Conservation (phyloP, 441 rosid species). For the Croton laevigatus region DNA sequence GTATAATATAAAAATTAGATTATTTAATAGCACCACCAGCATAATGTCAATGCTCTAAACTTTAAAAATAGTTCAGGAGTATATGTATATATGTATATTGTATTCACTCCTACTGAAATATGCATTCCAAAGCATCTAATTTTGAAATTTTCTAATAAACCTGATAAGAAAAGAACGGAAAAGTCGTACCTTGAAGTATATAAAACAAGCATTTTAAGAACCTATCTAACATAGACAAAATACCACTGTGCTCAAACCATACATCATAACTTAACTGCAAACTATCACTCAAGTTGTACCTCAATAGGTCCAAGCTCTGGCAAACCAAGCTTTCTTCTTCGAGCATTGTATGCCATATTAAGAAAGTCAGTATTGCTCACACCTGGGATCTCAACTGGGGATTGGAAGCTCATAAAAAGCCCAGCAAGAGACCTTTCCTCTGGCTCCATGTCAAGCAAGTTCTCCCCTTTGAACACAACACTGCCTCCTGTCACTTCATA, state of each 20-base stretch:
- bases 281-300: slow-evolving; percentile 34
- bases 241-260: not conserved
- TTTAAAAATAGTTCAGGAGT: too few relatives aligned
- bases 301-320: slow-evolving; percentile 89
- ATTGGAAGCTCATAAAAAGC: slow-evolving; percentile 94
- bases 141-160: not conserved
- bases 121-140: not conserved
- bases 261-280: not conserved
- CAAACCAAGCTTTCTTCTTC: slow-evolving; percentile 63
- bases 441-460: slow-evolving; percentile 88
- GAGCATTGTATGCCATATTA: slow-evolving; percentile 92
- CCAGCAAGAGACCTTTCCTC: slow-evolving; percentile 97
- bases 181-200: not conserved
- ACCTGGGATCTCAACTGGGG: slow-evolving; percentile 95
- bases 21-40: not conserved
- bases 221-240: not conserved
- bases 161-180: not conserved
- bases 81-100: too few relatives aligned
- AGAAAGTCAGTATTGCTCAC: slow-evolving; percentile 87
- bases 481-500: slow-evolving; percentile 92
- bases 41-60: not conserved
- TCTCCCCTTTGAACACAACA: slow-evolving; percentile 75
- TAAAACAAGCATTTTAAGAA: not conserved
- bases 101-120: not conserved
- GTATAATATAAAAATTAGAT: not conserved